These are phyloP conservation scores for Eimeria falciformis DNA, from an alignment of 169 alveolate species.

Conservation along the genomic window DNA sequence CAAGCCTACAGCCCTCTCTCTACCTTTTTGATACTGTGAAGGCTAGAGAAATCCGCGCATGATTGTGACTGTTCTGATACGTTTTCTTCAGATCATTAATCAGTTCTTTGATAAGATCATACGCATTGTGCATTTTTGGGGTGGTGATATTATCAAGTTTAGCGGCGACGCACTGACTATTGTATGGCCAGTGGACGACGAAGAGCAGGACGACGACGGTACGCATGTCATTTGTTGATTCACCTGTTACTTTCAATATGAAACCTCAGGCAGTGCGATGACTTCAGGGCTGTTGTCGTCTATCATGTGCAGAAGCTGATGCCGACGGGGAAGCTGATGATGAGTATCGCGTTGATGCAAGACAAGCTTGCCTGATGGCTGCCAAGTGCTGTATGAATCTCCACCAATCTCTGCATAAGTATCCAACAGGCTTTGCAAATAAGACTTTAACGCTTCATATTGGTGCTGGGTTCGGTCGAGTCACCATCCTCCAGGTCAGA, in stretches of 20 bases:
- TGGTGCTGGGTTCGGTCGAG: slow-evolving; percentile 86
- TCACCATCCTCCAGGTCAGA: slow-evolving; percentile 84
- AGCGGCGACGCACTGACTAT: slow-evolving; percentile 89
- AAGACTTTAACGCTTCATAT: slow-evolving; percentile 83
- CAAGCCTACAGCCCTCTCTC: too few species aligned
- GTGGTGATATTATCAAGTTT: slow-evolving; percentile 90
- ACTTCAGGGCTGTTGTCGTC: too few species aligned
- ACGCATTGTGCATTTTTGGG: slow-evolving; percentile 84
- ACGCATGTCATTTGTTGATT: not conserved
- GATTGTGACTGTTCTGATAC: too few species aligned
- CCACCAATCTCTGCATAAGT: slow-evolving; percentile 82
- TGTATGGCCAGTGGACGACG: slow-evolving; percentile 91
- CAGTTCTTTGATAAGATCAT: slow-evolving; percentile 83
- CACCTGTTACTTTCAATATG: not conserved
- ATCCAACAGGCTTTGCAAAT: slow-evolving; percentile 83
- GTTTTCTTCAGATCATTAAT: slow-evolving; percentile 78
- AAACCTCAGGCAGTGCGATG: too few species aligned
- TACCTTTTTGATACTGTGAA: too few species aligned
- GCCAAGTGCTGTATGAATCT: slow-evolving; percentile 86
- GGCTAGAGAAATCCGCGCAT: too few species aligned
- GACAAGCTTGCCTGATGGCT: slow-evolving; percentile 79
- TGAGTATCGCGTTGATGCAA: slow-evolving; percentile 71
- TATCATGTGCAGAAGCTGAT: too few species aligned
- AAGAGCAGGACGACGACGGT: slow-evolving; percentile 27
- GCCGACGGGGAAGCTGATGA: slow-evolving; percentile 49